Evolutionary conservation across 768 basidiomycete genomes (phyloP).

Genomic region (Xerocomellus amylosporus): DNA sequence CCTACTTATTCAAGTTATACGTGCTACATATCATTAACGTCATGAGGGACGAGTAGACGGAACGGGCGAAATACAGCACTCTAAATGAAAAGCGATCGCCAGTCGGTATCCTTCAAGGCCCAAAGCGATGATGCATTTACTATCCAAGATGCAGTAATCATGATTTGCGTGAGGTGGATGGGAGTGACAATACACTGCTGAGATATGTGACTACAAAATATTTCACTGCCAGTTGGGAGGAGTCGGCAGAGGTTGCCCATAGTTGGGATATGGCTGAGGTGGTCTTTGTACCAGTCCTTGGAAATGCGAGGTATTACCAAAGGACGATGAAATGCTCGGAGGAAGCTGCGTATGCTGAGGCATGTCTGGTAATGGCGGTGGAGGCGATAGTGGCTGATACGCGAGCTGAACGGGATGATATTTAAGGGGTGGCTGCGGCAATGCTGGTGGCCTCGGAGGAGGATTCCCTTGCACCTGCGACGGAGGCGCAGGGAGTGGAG

Average conservation of each 20-base stretch:
- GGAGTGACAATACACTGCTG: slow-evolving; percentile 16
- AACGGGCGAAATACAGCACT: slow-evolving; percentile 21
- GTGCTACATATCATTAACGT: slow-evolving; percentile 11
- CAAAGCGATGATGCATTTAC: slow-evolving; percentile 5
- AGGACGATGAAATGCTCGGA: slow-evolving; percentile 23
- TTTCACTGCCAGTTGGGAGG: slow-evolving; percentile 30
- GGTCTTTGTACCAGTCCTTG: slow-evolving; percentile 43
- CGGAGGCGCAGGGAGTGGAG: slow-evolving; percentile 30
- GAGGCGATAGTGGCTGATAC: slow-evolving; percentile 35
- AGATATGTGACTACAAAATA: slow-evolving; percentile 9
- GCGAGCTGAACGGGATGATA: slow-evolving; percentile 43
- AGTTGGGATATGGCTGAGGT: slow-evolving; percentile 31
- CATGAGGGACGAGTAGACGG: neutral
- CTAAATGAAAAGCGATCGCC: slow-evolving; percentile 6
- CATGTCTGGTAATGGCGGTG: slow-evolving; percentile 32
- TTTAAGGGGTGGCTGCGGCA: slow-evolving; percentile 49
- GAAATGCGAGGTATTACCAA: slow-evolving; percentile 33
- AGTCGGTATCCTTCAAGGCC: neutral
- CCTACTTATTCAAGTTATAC: slow-evolving; percentile 1
- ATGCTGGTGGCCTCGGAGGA: slow-evolving; percentile 43
- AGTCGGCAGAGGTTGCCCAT: slow-evolving; percentile 31
- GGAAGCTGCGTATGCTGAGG: slow-evolving; percentile 28
- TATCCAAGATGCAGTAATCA: slow-evolving; percentile 10
- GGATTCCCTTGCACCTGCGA: slow-evolving; percentile 23
- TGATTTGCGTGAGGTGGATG: slow-evolving; percentile 10